Evolutionary conservation across 352 stramenopile genomes (phyloP).

Genomic region (Globisporangium mamillatum): DNA sequence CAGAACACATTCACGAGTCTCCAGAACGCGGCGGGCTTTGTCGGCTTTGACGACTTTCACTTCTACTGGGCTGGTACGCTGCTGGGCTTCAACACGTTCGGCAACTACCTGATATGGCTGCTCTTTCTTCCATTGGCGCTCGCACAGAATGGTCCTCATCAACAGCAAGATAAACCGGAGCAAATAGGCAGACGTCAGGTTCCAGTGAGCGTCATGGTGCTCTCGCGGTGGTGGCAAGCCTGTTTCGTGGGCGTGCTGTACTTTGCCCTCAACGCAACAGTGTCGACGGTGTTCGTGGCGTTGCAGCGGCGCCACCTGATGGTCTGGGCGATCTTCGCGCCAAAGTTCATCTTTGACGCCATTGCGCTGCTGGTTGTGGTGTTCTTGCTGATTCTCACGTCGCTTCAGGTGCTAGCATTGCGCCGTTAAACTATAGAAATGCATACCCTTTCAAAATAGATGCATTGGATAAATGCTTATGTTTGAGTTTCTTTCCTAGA

Average conservation of each 20-base stretch:
- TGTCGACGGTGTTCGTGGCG: conserved; percentile 83
- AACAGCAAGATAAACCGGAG: neutral
- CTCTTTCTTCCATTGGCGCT: conserved; percentile 37
- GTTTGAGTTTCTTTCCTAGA: neutral
- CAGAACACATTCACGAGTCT: conserved; percentile 89
- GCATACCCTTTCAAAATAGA: conserved; percentile 10
- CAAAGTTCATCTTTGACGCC: conserved; percentile 89
- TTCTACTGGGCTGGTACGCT: conserved; percentile 73
- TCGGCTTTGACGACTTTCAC: conserved; percentile 86
- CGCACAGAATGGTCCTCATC: neutral
- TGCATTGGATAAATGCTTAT: neutral
- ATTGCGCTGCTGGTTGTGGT: conserved; percentile 57
- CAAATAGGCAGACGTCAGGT: neutral
- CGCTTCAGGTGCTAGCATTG: conserved; percentile 5
- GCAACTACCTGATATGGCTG: conserved; percentile 51
- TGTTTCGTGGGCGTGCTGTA: conserved; percentile 32
- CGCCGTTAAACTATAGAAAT: neutral
- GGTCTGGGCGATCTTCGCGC: conserved; percentile 92
- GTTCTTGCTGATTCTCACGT: conserved; percentile 38
- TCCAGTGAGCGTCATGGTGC: neutral
- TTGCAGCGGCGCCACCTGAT: conserved; percentile 89
- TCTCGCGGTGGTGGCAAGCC: conserved; percentile 17
- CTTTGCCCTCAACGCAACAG: conserved; percentile 52
- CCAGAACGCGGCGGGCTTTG: conserved; percentile 87
- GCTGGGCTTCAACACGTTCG: conserved; percentile 88